Evolutionary conservation across 768 basidiomycete species (phyloP).

Genomic region (Nevesoporus exiguus): DNA sequence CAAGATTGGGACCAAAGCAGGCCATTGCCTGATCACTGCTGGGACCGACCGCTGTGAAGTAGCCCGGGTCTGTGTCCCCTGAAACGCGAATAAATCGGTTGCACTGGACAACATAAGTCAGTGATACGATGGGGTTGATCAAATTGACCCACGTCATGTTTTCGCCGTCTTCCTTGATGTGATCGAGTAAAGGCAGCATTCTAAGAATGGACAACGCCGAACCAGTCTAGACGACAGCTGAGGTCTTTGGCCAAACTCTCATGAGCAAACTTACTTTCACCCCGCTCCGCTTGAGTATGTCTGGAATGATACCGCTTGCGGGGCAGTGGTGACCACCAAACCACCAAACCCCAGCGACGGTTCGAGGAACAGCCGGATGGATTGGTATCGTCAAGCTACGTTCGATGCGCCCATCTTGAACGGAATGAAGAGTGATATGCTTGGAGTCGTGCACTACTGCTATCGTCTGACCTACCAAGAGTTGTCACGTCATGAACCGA

Average conservation of each 20-base stretch:
- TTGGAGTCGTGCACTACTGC: slow-evolving; percentile 71
- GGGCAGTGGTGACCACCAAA: slow-evolving; percentile 47
- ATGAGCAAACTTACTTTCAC: slow-evolving; percentile 50
- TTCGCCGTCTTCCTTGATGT: slow-evolving; percentile 62
- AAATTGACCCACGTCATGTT: slow-evolving; percentile 54
- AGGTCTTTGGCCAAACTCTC: neutral
- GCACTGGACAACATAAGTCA: slow-evolving; percentile 46
- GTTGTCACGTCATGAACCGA: slow-evolving; percentile 6
- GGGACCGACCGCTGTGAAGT: slow-evolving; percentile 47
- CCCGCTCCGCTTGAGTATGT: slow-evolving; percentile 68
- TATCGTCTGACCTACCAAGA: slow-evolving; percentile 56
- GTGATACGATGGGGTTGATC: slow-evolving; percentile 4
- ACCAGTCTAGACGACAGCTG: slow-evolving; percentile 53
- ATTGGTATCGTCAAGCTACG: slow-evolving; percentile 41
- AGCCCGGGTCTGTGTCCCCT: slow-evolving; percentile 57
- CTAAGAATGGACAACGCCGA: slow-evolving; percentile 70
- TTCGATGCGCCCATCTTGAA: slow-evolving; percentile 69
- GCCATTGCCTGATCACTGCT: slow-evolving; percentile 65
- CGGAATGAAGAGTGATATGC: slow-evolving; percentile 65
- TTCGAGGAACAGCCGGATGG: slow-evolving; percentile 10
- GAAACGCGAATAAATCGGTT: slow-evolving; percentile 78
- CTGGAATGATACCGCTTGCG: slow-evolving; percentile 51
- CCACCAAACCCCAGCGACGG: slow-evolving; percentile 70
- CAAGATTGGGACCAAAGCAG: slow-evolving; percentile 54
- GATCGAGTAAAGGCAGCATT: slow-evolving; percentile 68